Conservation (phyloP, 441 rosid genomes). For the Pelargonium hybrid region DNA sequence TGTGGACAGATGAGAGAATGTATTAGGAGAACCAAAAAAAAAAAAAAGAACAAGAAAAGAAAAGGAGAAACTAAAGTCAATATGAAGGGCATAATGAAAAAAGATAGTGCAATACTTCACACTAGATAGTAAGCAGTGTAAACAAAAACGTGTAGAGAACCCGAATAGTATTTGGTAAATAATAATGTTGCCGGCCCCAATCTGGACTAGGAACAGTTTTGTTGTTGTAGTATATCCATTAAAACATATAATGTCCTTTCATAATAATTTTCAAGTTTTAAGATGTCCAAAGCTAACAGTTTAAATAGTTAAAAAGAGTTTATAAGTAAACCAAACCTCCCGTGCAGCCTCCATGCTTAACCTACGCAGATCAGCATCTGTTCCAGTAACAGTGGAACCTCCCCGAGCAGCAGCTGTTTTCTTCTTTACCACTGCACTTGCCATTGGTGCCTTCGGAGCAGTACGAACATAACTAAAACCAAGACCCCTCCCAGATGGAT, state of each 20-base stretch:
- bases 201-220: neutral
- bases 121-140: too few relatives aligned
- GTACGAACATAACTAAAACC: conserved; percentile 96
- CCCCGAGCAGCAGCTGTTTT: conserved; percentile 77
- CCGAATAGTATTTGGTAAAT: neutral
- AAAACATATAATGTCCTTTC: neutral
- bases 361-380: conserved; percentile 99
- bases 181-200: neutral
- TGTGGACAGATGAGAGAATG: too few relatives aligned
- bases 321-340: conserved; percentile 48
- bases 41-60: neutral
- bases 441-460: conserved; percentile 79
- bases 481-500: conserved; percentile 96
- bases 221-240: neutral
- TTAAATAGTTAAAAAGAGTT: neutral
- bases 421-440: conserved; percentile 66
- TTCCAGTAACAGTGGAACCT: conserved; percentile 89
- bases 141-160: neutral
- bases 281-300: neutral
- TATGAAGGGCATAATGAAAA: neutral
- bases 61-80: neutral
- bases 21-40: too few relatives aligned
- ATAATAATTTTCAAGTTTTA: neutral
- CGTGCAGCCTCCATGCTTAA: conserved; percentile 99
- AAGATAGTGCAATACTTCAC: too few relatives aligned